Evolutionary conservation across 2,329 filamentous ascomycete genomes (phyloP).

Genomic region (Nothomitra cinnamomea): DNA sequence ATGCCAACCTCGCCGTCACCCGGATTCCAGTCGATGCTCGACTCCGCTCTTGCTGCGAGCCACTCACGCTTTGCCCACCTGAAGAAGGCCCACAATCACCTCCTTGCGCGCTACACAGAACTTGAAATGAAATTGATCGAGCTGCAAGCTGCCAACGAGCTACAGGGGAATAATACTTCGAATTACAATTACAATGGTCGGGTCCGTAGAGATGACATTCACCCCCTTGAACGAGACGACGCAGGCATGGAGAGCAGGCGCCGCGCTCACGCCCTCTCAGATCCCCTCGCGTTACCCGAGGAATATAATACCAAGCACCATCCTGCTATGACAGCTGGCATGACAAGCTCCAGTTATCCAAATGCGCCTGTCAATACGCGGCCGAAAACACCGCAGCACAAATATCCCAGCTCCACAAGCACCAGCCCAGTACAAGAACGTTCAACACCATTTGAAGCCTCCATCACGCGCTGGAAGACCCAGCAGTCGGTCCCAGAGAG

Average conservation of each 20-base stretch:
- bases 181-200: constrained; percentile 9
- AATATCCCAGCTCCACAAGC: neutral
- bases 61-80: constrained; percentile 30
- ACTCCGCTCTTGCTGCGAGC: constrained; percentile 29
- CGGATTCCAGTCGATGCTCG: constrained; percentile 29
- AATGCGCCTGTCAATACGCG: constrained; percentile 6
- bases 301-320: neutral
- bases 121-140: constrained; percentile 27
- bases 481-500: constrained; percentile 8
- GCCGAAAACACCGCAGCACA: constrained; percentile 2
- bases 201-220: constrained; percentile 7
- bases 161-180: constrained; percentile 15
- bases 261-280: neutral
- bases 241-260: neutral
- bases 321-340: neutral
- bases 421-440: neutral
- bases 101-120: constrained; percentile 33
- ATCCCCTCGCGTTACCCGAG: neutral
- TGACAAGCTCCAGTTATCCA: neutral
- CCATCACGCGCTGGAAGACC: constrained; percentile 5
- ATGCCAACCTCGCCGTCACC: constrained; percentile 16
- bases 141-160: constrained; percentile 20
- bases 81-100: constrained; percentile 33
- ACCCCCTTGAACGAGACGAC: neutral
- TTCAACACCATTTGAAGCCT: neutral